Percentiles rank a stretch among this genome's conserved stretches.
These are phyloP conservation scores for Ogataea populi-albae DNA, from an alignment of 805 yeast genomes.

Conservation along the genomic window DNA sequence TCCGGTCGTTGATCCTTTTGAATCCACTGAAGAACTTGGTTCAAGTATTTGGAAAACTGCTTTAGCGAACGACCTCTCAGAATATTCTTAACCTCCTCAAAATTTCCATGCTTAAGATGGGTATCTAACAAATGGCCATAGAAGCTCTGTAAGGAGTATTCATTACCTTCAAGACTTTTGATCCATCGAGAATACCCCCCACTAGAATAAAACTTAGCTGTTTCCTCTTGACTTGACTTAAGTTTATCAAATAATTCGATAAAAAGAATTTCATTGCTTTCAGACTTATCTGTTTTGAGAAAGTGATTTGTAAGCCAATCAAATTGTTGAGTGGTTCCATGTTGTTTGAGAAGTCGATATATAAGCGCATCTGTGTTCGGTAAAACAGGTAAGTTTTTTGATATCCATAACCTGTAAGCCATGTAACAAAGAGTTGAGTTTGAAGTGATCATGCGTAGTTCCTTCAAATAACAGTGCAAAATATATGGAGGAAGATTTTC, in stretches of 20 bases:
- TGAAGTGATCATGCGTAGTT: slow-evolving; percentile 17
- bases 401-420: slow-evolving; percentile 28
- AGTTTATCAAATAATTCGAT: slow-evolving; percentile 13
- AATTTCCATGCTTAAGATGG: slow-evolving; percentile 19
- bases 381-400: slow-evolving; percentile 14
- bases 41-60: slow-evolving; percentile 11
- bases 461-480: slow-evolving; percentile 22
- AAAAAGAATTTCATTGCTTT: slow-evolving; percentile 16
- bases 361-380: slow-evolving; percentile 23
- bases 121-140: slow-evolving; percentile 13
- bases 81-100: slow-evolving; percentile 8
- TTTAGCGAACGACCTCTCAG: slow-evolving; percentile 5
- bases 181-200: slow-evolving; percentile 17
- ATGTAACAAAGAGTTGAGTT: slow-evolving; percentile 23
- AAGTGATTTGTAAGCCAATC: slow-evolving; percentile 21
- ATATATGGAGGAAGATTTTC: slow-evolving; percentile 14
- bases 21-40: slow-evolving; percentile 16
- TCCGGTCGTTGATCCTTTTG: slow-evolving; percentile 20
- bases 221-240: slow-evolving; percentile 4
- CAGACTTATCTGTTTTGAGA: slow-evolving; percentile 10
- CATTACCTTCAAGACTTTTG: slow-evolving; percentile 9
- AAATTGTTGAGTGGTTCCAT: slow-evolving; percentile 22
- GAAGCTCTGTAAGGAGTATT: slow-evolving; percentile 6
- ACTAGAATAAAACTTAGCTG: slow-evolving; percentile 13
- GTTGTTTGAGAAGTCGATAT: slow-evolving; percentile 18